Percentiles rank a stretch among this genome's conserved stretches.
Conservation (phyloP, 495 filamentous ascomycete genomes). For the Aspergillus nidulans region DNA sequence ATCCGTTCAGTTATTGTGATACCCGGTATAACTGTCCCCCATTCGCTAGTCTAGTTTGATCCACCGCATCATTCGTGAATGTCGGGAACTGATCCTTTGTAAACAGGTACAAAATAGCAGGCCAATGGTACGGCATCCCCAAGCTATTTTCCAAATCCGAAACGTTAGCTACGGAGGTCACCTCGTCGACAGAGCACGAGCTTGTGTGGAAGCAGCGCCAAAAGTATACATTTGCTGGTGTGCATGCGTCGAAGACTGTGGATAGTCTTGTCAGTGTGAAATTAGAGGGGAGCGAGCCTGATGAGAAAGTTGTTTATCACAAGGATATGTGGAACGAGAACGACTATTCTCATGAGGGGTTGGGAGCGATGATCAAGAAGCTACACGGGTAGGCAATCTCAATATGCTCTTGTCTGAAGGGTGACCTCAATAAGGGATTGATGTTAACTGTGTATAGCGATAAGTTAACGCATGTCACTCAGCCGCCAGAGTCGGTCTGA, state of each 20-base stretch:
- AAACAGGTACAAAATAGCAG: constrained; percentile 6
- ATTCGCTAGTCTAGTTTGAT: not conserved
- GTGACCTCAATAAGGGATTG: too few relatives aligned
- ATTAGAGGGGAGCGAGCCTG: not conserved
- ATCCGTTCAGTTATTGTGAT: constrained; percentile 11
- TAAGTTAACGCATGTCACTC: constrained; percentile 5
- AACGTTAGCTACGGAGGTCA: constrained; percentile 5
- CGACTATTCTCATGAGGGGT: constrained; percentile 5
- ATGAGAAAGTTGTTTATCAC: constrained; percentile 12
- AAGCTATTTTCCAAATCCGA: constrained; percentile 5
- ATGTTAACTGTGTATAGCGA: constrained; percentile 1
- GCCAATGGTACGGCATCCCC: constrained; percentile 12
- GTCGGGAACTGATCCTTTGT: not conserved
- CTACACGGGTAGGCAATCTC: constrained; percentile 1
- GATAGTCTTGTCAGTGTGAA: constrained; percentile 13
- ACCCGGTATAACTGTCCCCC: not conserved
- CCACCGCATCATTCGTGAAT: too few relatives aligned
- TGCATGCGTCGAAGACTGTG: not conserved
- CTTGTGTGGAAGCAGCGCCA: constrained; percentile 8
- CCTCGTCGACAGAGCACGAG: not conserved
- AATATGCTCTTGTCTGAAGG: not conserved
- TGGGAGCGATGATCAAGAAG: constrained; percentile 8
- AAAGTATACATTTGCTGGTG: not conserved
- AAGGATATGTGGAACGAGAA: constrained; percentile 10
- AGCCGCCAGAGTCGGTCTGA: constrained; percentile 1